These are phyloP conservation scores for Termitomyces sp. DNA, from an alignment of 768 basidiomycete genomes.

Conservation along the genomic window DNA sequence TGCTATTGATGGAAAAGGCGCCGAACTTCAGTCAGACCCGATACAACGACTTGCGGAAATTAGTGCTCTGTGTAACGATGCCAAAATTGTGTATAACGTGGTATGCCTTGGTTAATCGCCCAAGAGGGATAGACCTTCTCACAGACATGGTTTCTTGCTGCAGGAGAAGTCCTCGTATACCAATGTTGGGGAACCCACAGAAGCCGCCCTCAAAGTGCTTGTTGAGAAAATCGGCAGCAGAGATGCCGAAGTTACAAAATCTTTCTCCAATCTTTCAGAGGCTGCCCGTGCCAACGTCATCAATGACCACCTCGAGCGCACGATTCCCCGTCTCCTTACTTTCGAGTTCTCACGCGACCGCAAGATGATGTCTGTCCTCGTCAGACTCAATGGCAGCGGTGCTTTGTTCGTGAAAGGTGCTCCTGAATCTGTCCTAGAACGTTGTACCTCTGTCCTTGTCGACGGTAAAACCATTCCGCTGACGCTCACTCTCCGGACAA, in stretches of 20 bases:
- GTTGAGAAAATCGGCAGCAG: conserved; percentile 89
- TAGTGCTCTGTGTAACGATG: conserved; percentile 90
- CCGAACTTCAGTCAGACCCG: conserved; percentile 62
- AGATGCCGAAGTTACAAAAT: conserved; percentile 52
- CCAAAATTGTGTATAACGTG: conserved; percentile 80
- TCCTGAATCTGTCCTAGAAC: conserved; percentile 91
- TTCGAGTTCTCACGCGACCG: conserved; percentile 98
- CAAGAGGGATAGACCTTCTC: background rate
- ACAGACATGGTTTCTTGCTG: background rate
- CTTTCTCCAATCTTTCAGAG: conserved; percentile 53
- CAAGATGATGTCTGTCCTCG: conserved; percentile 99
- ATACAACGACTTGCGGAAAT: conserved; percentile 89
- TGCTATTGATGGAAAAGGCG: conserved; percentile 60
- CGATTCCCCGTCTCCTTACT: conserved; percentile 79
- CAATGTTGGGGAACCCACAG: conserved; percentile 95
- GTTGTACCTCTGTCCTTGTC: conserved; percentile 73
- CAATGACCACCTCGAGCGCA: conserved; percentile 77
- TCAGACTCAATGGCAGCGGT: conserved; percentile 62
- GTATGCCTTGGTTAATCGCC: conserved; percentile 36
- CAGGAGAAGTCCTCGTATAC: conserved; percentile 78
- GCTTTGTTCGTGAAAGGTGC: conserved; percentile 93
- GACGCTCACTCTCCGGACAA: conserved; percentile 52
- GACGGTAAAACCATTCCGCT: conserved; percentile 64
- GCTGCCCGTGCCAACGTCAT: conserved; percentile 74
- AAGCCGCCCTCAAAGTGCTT: conserved; percentile 93